Base-by-base conservation (phyloP, 148 eudicot genomes). In the Mesembryanthemum crystallinum region DNA sequence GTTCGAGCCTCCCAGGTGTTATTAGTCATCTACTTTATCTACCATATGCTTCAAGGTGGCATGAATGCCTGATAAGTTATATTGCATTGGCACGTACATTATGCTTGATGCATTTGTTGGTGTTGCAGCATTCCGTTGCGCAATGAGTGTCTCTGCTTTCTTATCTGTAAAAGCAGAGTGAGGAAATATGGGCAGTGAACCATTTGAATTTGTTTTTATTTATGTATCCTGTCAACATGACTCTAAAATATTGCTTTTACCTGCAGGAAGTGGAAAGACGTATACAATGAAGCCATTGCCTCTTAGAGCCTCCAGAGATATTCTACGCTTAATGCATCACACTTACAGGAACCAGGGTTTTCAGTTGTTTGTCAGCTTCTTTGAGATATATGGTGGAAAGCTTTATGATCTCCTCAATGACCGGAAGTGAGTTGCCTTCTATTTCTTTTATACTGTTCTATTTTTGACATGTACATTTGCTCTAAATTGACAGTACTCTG, bases 301-400 rank as follows among this genome's bases (percentile, higher is more conserved):
- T 28, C 87, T 95, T 25, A 90, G 67, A 75, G 99, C 99, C 17
- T 89, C 93, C 62, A 83, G 96, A 75, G 99, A 95, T 83, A 90
- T 95, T 60, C 77, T 95, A 80, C 90, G 96, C 84, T 86, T 95
- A 71, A 92, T 95, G 90, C 87, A 90, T 51, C 96, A 92, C 82
- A 95, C 91, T 27, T 95, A 95, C 84, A 81, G 94, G 70, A 91
- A 86, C 81, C 97, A 92, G 85, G 97, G 99, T 27, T 95, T 90
- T 80, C 97, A 95, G 71, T 77, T 95, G 81, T 89, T 84, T 84
- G 83, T 95, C 78, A 95, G 99, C 88, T 95, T 95, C 84, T 95
- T 95, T 84, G 99, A 95, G 89, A 95, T 95, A 64, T 95, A 95
- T 77, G 99, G 99, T 49, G 98, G 98, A 76, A 94, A 94, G 82